Base-by-base conservation (phyloP, 2,329 filamentous ascomycete species). In the Fusarium sp. region DNA sequence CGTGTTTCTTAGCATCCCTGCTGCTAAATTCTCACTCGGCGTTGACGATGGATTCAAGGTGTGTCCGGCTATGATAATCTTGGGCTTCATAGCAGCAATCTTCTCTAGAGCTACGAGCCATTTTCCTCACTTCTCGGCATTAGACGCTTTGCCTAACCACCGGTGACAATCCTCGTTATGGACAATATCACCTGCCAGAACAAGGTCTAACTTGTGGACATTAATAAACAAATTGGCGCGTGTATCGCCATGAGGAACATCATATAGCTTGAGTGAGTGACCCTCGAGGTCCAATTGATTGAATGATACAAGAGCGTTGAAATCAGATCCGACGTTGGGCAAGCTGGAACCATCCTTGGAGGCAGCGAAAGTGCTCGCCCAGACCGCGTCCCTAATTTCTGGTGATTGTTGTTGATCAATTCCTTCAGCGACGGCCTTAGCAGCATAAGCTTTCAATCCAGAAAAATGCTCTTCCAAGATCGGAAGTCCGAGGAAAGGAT, bases 111-210 rank as follows among this genome's bases (percentile, higher is more conserved):
- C 28, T 7, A 11, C 22, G 5, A 51, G 11, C 48, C 48, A 51
- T 51, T 51, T 8, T 4, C 22, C 0, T 34, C 48, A 1, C 14
- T 51, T 51, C 22, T 34, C 30, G 0, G 8, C 0, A 8, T 12
- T 7, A 17, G 48, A 34, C 6, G 48, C 30, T 22, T 51, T 22
- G 28, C 28, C 47, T 10, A 51, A 10, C 28, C 47, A 51, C 6
- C 18, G 47, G 11, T 51, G 28, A 13, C 22, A 51, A 7, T 32
- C 47, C 3, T 8, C 22, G 3, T 51, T 51, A 15, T 51, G 18
- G 11, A 51, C 22, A 32, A 51, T 24, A 24, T 51, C 47, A 9
- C 47, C 47, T 32, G 47, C 47, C 28, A 51, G 22, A 24, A 32
- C 28, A 18, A 18, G 47, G 14, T 51, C 22, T 3, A 51, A 4